A percentile compares a stretch with the other conserved stretches of the same genome.
Evolutionary conservation across 1,284 basidiomycete species (phyloP).

Genomic region (Coniophora puteana): DNA sequence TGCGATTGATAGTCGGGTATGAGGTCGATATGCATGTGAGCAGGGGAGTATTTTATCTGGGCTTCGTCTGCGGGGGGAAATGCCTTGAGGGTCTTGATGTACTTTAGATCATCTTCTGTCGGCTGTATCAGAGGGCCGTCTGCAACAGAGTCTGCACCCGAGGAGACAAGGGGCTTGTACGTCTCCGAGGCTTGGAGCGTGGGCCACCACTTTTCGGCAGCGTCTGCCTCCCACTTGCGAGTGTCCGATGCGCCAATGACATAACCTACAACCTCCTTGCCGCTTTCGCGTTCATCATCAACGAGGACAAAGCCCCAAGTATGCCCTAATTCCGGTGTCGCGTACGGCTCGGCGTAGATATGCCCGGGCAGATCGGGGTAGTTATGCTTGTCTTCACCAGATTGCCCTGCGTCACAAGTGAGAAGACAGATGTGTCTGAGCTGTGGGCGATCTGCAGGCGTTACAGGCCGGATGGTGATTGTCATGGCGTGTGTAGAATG

Average conservation of each 20-base stretch:
- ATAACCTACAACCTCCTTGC: conserved; percentile 23
- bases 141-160: no score
- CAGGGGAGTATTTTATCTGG: conserved; percentile 29
- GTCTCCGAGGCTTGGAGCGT: conserved; percentile 16
- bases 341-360: conserved; percentile 70
- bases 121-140: conserved; percentile 6
- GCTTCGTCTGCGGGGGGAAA: conserved; percentile 20
- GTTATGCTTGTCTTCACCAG: conserved; percentile 58
- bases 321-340: conserved; percentile 56
- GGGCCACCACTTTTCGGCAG: conserved; percentile 27
- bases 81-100: conserved; percentile 21
- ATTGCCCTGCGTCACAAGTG: conserved; percentile 66
- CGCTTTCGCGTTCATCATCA: conserved; percentile 38
- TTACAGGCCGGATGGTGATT: conserved; percentile 52
- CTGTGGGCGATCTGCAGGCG: conserved; percentile 46
- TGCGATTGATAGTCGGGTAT: conserved; percentile 42
- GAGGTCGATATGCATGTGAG: conserved; percentile 52
- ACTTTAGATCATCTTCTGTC: conserved; percentile 20
- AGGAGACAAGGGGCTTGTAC: background rate
- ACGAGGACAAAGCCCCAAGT: conserved; percentile 73
- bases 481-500: no score
- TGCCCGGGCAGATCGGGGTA: conserved; percentile 63
- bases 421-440: conserved; percentile 70
- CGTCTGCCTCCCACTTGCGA: conserved; percentile 22
- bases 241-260: conserved; percentile 23